Evolutionary conservation across 192 early-diverging fungal species (phyloP), one percentile per base, ranked within the genome.

Genomic region (Geranomyces michiganensis): DNA sequence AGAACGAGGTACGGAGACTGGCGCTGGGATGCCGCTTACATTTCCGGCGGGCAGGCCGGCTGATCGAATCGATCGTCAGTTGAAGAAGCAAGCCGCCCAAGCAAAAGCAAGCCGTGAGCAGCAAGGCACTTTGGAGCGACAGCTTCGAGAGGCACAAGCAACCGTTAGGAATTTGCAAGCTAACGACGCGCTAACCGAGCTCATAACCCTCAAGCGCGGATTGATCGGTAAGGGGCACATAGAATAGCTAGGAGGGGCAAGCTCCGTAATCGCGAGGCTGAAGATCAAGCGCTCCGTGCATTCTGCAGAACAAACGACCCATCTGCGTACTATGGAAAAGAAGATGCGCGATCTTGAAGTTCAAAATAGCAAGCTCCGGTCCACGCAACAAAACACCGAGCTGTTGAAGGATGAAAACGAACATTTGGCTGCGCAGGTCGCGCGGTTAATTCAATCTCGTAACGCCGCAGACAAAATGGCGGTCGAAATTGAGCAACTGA

Each of bases 301-400:
- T 26, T n/a, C 17, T 53, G 58, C 29, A 49, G 87, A 88, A 67
- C 81, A 87, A 61, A 62, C 80, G 44, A 73, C 78, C 13, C 86
- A 88, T 61, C 77, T 84, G 30, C 84, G 87, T 65, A 56, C 51
- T 33, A 74, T 92, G 36, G 86, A 90, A 67, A 75, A 83, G 55
- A 81, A 87, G 32, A 78, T 89, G 31, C 69, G 76, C 13, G 77
- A 83, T 53, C 80, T 90, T 48, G 81, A 85, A 26, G 70, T 79
- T 30, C 77, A 83, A 63, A 74, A 74, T 46, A 56, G 63, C 10
- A 58, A 62, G 21, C 56, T 71, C n/a, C 67, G 71, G 19, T 22
- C 27, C 27, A 27, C 51, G 27, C 72, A 74, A 33, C 69, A 81
- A 72, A 74, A 70, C 26, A 62, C 62, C 29, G 73, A 70, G 51